Evolutionary conservation across 441 rosid genomes (phyloP).

Genomic region (Manihot esculenta): DNA sequence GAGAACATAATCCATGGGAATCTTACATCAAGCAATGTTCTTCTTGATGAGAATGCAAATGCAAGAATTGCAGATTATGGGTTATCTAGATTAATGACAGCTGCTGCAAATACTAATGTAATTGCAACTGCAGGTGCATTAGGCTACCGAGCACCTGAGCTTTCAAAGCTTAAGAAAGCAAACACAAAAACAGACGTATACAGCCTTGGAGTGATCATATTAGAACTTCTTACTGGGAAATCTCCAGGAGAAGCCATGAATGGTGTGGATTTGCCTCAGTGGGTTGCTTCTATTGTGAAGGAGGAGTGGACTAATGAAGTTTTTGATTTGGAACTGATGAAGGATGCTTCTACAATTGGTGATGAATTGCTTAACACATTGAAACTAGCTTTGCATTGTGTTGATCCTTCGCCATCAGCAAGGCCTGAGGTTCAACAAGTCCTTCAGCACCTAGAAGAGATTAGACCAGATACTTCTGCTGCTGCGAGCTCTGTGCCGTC

Average conservation of each 20-base stretch:
- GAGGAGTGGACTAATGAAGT: too few species aligned
- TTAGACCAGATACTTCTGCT: conserved; percentile 46
- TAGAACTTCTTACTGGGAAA: conserved; percentile 70
- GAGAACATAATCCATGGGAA: conserved; percentile 73
- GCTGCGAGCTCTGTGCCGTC: conserved; percentile 36
- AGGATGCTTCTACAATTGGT: conserved; percentile 63
- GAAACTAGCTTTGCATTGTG: conserved; percentile 76
- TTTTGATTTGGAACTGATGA: conserved; percentile 74
- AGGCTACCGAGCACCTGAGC: too few species aligned
- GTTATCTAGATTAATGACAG: conserved; percentile 69
- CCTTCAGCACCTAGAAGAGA: conserved; percentile 65
- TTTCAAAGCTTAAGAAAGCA: too few species aligned
- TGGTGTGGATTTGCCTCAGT: conserved; percentile 79
- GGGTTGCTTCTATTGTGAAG: conserved; percentile 86
- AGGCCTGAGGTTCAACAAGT: conserved; percentile 73
- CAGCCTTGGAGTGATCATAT: too few species aligned
- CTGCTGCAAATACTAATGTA: conserved; percentile 68
- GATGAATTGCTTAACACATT: conserved; percentile 73
- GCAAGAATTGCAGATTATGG: conserved; percentile 70
- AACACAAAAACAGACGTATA: too few species aligned
- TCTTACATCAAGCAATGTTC: conserved; percentile 71
- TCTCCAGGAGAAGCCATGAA: conserved; percentile 75
- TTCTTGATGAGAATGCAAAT: conserved; percentile 49
- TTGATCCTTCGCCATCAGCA: conserved; percentile 68
- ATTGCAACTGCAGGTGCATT: conserved; percentile 81